phyloP scores from a whole-genome alignment of 169 alveolate genomes.

The Plasmodium falciparum region DNA sequence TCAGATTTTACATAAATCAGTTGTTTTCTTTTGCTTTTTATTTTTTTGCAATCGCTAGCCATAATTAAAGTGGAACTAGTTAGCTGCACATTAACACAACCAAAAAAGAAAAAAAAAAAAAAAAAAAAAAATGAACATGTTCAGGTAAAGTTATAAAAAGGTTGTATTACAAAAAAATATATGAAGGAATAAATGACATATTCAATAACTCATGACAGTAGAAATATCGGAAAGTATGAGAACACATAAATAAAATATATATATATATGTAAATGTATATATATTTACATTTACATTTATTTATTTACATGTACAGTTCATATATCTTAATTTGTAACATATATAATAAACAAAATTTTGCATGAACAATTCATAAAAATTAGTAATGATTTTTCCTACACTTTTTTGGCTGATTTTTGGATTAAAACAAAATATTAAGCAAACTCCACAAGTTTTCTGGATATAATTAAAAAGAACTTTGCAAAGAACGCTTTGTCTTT shows the following conservation, averaged over 20 bases:
- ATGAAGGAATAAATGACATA: too few species aligned
- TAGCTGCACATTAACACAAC: slow-evolving; percentile 4
- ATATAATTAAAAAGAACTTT: slow-evolving; percentile 63
- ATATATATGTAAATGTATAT: slow-evolving; percentile 11
- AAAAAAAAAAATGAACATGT: not conserved
- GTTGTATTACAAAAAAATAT: not conserved
- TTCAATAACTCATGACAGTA: too few species aligned
- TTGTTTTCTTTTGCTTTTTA: slow-evolving; percentile 70
- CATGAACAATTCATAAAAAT: not conserved
- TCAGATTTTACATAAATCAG: slow-evolving; percentile 45
- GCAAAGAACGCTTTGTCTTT: slow-evolving; percentile 68
- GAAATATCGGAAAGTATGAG: too few species aligned
- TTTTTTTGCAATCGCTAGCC: slow-evolving; percentile 66
- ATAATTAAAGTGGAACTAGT: slow-evolving; percentile 61
- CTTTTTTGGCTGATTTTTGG: slow-evolving; percentile 58
- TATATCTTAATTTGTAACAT: not conserved
- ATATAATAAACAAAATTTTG: not conserved
- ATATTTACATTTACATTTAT: not conserved
- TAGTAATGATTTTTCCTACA: slow-evolving; percentile 13
- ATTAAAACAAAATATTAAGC: slow-evolving; percentile 65
- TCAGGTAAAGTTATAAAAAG: too few species aligned
- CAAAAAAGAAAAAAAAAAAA: not conserved
- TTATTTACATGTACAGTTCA: not conserved
- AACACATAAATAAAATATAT: not conserved
- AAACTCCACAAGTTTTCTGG: slow-evolving; percentile 69